phyloP scores from a whole-genome alignment of 495 filamentous ascomycete genomes.

The Neurospora sp. region DNA sequence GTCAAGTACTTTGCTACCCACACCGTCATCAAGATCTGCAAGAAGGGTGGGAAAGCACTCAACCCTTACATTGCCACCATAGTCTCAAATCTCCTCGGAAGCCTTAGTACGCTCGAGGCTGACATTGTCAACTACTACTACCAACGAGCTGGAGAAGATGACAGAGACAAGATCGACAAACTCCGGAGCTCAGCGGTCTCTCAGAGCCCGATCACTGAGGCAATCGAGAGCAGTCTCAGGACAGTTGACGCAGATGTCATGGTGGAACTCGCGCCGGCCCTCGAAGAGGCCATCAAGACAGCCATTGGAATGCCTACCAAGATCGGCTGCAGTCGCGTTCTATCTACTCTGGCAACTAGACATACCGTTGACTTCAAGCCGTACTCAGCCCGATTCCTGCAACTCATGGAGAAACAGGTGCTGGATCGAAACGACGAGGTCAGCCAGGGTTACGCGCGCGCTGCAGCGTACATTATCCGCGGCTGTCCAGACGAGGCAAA shows the following conservation, averaged over 20 bases:
- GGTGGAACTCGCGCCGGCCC: constrained; percentile 53
- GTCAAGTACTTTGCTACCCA: constrained; percentile 64
- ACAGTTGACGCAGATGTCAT: constrained; percentile 70
- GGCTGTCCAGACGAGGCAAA: constrained; percentile 61
- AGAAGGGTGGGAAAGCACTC: constrained; percentile 64
- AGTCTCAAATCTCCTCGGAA: constrained; percentile 65
- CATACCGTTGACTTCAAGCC: constrained; percentile 63
- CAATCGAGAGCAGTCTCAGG: constrained; percentile 82
- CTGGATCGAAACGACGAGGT: constrained; percentile 89
- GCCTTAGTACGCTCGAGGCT: constrained; percentile 78
- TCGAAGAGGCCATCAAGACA: constrained; percentile 71
- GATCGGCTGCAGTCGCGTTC: constrained; percentile 74
- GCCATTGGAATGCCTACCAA: constrained; percentile 87
- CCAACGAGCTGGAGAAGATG: constrained; percentile 79
- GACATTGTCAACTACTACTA: constrained; percentile 85
- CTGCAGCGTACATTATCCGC: constrained; percentile 75
- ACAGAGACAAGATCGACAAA: constrained; percentile 77
- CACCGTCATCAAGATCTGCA: constrained; percentile 79
- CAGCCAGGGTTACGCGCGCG: constrained; percentile 71
- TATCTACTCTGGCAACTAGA: constrained; percentile 77
- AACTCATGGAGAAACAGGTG: constrained; percentile 64
- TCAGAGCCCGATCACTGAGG: constrained; percentile 84
- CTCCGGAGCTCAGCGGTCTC: constrained; percentile 69
- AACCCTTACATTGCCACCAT: constrained; percentile 72
- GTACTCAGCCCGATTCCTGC: constrained; percentile 68